These are phyloP conservation scores for Colletotrichum sp. DNA, from an alignment of 2,329 filamentous ascomycete genomes.

Conservation along the genomic window DNA sequence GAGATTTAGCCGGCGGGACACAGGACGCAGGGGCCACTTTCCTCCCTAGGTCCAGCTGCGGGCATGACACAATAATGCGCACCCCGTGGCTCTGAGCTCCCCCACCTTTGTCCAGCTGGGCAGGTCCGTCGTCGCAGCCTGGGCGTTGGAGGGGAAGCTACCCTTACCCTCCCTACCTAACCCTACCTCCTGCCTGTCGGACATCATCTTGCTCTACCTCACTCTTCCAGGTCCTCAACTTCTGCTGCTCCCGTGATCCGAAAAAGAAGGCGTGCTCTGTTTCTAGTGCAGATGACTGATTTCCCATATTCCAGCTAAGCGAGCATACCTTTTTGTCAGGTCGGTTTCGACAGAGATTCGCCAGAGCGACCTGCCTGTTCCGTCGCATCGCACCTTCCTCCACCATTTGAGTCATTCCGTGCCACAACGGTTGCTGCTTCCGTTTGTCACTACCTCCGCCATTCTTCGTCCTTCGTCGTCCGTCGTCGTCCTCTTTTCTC, in stretches of 20 bases:
- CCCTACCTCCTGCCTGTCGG: not conserved
- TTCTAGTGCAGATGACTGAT: not conserved
- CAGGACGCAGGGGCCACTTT: not conserved
- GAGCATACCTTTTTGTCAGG: not conserved
- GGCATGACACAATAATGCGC: not conserved
- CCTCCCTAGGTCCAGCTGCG: not conserved
- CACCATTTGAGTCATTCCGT: constrained; percentile 3
- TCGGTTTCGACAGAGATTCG: not conserved
- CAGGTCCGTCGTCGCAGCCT: not conserved
- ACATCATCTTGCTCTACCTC: not conserved
- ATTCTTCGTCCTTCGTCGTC: not conserved
- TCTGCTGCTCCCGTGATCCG: not conserved
- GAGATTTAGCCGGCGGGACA: constrained; percentile 17
- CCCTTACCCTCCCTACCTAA: not conserved
- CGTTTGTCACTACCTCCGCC: not conserved
- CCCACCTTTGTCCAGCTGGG: not conserved
- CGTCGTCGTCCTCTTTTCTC: not conserved
- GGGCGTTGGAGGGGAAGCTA: not conserved
- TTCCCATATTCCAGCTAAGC: not conserved
- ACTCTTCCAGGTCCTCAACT: not conserved
- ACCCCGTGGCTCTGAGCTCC: not conserved
- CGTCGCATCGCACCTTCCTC: not conserved
- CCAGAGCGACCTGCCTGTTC: not conserved
- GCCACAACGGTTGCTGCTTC: not conserved
- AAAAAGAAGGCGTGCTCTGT: not conserved